A percentile compares a stretch with the other conserved stretches of the same genome.
These are phyloP conservation scores for Salinomyces thailandicus DNA, from an alignment of 2,329 filamentous ascomycete species.

Conservation along the genomic window DNA sequence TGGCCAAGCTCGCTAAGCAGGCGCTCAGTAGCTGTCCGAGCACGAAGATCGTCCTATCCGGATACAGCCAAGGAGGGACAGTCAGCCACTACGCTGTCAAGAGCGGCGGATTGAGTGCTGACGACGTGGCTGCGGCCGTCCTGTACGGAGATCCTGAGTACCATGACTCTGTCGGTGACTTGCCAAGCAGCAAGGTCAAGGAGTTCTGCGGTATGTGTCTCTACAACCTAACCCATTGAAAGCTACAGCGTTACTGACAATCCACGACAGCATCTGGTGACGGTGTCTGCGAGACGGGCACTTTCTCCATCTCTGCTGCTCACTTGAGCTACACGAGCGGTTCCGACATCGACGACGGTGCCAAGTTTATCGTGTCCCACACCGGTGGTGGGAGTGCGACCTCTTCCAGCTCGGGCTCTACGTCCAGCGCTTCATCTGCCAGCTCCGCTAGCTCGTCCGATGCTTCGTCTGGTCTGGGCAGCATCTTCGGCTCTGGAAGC, in stretches of 20 bases:
- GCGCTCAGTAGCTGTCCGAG: slow-evolving; percentile 18
- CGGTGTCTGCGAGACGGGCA: slow-evolving; percentile 17
- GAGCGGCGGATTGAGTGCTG: slow-evolving; percentile 6
- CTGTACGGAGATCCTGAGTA: slow-evolving; percentile 24
- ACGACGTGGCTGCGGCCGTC: slow-evolving; percentile 14
- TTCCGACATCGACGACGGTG: slow-evolving; percentile 9
- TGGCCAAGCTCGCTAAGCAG: slow-evolving; percentile 15
- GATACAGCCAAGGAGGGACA: slow-evolving; percentile 20
- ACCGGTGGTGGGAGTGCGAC: neutral
- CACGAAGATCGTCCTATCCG: slow-evolving; percentile 20
- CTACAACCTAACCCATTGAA: neutral
- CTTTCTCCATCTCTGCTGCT: slow-evolving; percentile 18
- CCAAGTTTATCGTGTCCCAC: slow-evolving; percentile 9
- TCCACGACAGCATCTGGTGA: slow-evolving; percentile 14
- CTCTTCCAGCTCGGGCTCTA: neutral
- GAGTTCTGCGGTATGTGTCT: slow-evolving; percentile 17
- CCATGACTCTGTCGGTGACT: slow-evolving; percentile 12
- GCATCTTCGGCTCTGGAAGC: slow-evolving; percentile 1
- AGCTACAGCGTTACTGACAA: neutral
- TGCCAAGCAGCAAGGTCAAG: slow-evolving; percentile 15
- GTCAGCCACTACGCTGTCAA: slow-evolving; percentile 15
- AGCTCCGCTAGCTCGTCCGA: neutral
- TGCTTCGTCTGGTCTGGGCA: neutral
- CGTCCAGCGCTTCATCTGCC: neutral
- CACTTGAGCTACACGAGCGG: slow-evolving; percentile 13